phyloP scores from a whole-genome alignment of 768 basidiomycete genomes.

The Austroboletus festivus region DNA sequence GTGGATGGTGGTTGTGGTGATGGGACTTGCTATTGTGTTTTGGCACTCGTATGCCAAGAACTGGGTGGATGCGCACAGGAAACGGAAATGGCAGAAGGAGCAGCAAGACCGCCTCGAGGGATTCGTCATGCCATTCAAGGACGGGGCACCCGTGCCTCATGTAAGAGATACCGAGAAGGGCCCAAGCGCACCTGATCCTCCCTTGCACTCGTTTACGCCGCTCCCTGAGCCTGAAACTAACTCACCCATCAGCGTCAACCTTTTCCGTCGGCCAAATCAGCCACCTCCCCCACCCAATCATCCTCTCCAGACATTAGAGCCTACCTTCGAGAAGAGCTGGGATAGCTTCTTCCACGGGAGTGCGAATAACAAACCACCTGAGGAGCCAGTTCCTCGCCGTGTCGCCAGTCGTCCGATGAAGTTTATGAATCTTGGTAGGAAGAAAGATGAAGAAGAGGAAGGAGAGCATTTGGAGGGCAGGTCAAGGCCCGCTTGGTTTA shows the following conservation, averaged over 20 bases:
- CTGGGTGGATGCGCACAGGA: conserved; percentile 45
- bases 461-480: conserved; percentile 26
- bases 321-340: conserved; percentile 41
- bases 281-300: conserved; percentile 26
- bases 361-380: conserved; percentile 16
- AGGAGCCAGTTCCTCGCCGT: conserved; percentile 23
- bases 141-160: conserved; percentile 15
- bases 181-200: conserved; percentile 16
- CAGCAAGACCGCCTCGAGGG: conserved; percentile 49
- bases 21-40: conserved; percentile 66
- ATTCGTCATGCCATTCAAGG: conserved; percentile 30
- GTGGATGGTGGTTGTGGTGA: conserved; percentile 80
- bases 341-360: conserved; percentile 42
- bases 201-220: conserved; percentile 49
- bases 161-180: conserved; percentile 26
- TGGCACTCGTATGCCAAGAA: conserved; percentile 66
- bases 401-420: conserved; percentile 36
- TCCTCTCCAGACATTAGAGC: conserved; percentile 26
- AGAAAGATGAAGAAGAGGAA: conserved; percentile 29
- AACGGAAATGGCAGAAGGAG: conserved; percentile 49
- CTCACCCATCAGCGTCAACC: conserved; percentile 30
- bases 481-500: conserved; percentile 34
- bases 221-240: conserved; percentile 43
- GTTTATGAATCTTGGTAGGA: conserved; percentile 45
- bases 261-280: conserved; percentile 38